Base-by-base conservation (phyloP, 2,329 filamentous ascomycete genomes). In the Botryotinia globosa region DNA sequence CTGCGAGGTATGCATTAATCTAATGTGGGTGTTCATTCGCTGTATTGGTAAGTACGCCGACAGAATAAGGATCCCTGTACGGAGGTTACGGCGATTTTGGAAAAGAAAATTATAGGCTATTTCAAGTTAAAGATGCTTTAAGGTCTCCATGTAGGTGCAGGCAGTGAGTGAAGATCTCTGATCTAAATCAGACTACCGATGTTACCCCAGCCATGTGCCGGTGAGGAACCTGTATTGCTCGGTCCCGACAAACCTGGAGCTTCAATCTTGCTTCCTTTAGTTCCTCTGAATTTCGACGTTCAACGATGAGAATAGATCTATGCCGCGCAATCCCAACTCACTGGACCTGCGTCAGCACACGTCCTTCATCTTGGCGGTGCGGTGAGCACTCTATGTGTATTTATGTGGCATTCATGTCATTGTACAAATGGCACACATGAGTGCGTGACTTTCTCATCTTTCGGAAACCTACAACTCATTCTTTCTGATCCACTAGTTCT, bases 401-500 rank as follows among this genome's bases (percentile, higher is more conserved):
- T 51, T 14, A 51, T 51, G 3, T 51, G 10, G 0, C 25, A 10
- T 51, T n/a, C 22, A 14, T n/a, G 10, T 51, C 48, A 12, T n/a
- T n/a, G 1, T 51, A n/a, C 10, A 51, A n/a, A n/a, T n/a, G 25
- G 10, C 25, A n/a, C 25, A 51, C 12, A 51, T 25, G 48, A 51
- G 48, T 51, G 48, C 4, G 4, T 51, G 12, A 12, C 25, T n/a
- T n/a, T 51, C 48, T 51, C 48, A n/a, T n/a, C 25, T 25, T n/a
- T n/a, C 10, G 48, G 48, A 51, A n/a, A n/a, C 12, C 22, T 25
- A 51, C 22, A 51, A 51, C 10, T 4, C 48, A 51, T 51, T 51
- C 10, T 51, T n/a, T n/a, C 22, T 14, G 25, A 14, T 51, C 14
- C 10, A 75, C 74, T 20, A 58, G 34, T 8, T 75, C 58, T 71